Evolutionary conservation across 1,284 basidiomycete species (phyloP).

Genomic region (Exobasidium rhododendri): DNA sequence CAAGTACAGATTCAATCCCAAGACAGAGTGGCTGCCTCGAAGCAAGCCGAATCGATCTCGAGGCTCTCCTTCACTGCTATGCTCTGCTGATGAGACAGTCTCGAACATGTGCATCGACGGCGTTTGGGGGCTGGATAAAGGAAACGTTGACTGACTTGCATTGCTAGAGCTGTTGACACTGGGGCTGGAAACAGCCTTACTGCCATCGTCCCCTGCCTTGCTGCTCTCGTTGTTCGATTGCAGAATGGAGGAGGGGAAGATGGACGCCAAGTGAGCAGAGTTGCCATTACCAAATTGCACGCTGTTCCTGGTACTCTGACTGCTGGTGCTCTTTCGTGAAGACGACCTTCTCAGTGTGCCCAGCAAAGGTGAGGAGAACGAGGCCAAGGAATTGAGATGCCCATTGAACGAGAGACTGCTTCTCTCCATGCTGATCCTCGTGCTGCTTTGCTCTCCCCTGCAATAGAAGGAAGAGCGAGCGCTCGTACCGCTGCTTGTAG

Average conservation of each 20-base stretch:
- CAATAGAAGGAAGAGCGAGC: not conserved
- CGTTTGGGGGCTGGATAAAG: not conserved
- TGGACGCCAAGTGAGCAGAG: not conserved
- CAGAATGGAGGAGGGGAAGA: not conserved
- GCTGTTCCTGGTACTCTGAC: not conserved
- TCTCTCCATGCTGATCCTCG: not conserved
- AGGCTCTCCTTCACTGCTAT: not conserved
- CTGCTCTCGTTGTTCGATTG: not conserved
- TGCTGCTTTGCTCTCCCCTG: not conserved
- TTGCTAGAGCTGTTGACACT: not conserved
- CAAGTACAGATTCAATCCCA: not conserved
- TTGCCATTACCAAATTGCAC: not conserved
- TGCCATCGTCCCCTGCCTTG: not conserved
- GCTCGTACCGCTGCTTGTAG: not conserved
- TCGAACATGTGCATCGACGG: not conserved
- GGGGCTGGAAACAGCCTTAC: not conserved
- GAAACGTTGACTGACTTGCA: not conserved
- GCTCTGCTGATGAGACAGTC: not conserved
- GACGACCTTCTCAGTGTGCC: not conserved
- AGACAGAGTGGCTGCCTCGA: not conserved
- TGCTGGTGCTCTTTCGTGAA: not conserved
- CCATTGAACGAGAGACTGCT: too few species aligned
- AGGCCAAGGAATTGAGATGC: not conserved
- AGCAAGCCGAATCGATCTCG: not conserved
- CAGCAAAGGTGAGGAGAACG: not conserved